Conservation (phyloP, 2,329 filamentous ascomycete genomes). For the Claviceps citrina region DNA sequence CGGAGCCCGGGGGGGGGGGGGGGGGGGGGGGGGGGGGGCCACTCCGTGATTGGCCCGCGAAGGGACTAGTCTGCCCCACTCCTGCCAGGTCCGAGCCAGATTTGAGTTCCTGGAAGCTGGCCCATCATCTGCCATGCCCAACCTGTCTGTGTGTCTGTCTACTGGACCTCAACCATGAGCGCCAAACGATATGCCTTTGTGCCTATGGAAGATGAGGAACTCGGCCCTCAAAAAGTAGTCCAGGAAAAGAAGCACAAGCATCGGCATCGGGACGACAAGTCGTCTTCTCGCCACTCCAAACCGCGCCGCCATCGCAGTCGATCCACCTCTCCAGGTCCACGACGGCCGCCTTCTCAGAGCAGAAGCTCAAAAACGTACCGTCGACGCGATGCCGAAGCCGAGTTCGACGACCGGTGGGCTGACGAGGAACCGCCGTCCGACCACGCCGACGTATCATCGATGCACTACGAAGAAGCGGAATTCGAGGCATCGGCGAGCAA, state of each 20-base stretch:
- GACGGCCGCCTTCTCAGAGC: constrained; percentile 10
- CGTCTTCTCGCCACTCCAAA: constrained; percentile 13
- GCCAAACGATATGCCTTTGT: constrained; percentile 51
- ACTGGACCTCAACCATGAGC: constrained; percentile 22
- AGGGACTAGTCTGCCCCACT: no score
- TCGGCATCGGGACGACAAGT: constrained; percentile 21
- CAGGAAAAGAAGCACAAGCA: constrained; percentile 31
- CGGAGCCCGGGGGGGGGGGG: no score
- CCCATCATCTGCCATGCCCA: no score
- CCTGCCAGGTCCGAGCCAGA: no score
- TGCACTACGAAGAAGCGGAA: constrained; percentile 36
- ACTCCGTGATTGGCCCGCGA: background rate
- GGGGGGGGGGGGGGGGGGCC: no score
- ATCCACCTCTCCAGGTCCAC: constrained; percentile 19
- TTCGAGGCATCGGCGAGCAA: constrained; percentile 58
- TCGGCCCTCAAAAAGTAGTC: constrained; percentile 38
- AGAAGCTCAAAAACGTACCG: constrained; percentile 27
- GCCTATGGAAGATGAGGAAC: constrained; percentile 49
- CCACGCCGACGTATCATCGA: constrained; percentile 18
- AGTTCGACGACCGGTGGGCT: constrained; percentile 68
- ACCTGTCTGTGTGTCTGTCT: no score
- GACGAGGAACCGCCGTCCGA: constrained; percentile 50
- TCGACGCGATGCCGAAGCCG: constrained; percentile 25
- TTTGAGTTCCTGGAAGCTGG: no score
- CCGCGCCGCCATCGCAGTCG: constrained; percentile 17